Percentiles rank a stretch among this genome's conserved stretches.
Conservation (phyloP, 495 filamentous ascomycete species). For the Neurospora sp. region DNA sequence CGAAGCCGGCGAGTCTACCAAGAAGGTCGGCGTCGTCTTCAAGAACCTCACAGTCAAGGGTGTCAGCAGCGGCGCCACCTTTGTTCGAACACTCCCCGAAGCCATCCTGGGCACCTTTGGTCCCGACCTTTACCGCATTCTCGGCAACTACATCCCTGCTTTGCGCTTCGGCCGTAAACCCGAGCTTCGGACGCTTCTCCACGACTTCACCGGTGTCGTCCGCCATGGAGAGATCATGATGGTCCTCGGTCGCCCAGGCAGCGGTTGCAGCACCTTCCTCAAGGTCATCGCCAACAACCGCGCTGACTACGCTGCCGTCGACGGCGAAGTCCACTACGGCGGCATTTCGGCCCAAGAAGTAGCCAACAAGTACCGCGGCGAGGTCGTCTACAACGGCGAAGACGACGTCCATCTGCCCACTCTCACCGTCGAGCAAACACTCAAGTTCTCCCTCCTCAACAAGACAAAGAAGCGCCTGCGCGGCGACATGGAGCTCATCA, state of each 20-base stretch:
- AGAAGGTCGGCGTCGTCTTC: constrained; percentile 79
- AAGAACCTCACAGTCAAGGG: constrained; percentile 72
- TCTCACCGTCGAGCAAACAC: constrained; percentile 68
- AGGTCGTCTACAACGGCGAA: constrained; percentile 76
- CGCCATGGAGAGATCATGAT: constrained; percentile 74
- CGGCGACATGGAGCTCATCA: constrained; percentile 55
- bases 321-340: constrained; percentile 66
- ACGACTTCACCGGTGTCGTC: constrained; percentile 71
- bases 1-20: constrained; percentile 54
- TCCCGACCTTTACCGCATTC: constrained; percentile 64
- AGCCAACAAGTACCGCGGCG: constrained; percentile 59
- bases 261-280: constrained; percentile 73
- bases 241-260: constrained; percentile 69
- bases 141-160: constrained; percentile 54
- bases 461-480: constrained; percentile 69
- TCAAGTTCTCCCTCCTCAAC: constrained; percentile 74
- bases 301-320: constrained; percentile 51
- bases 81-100: constrained; percentile 65
- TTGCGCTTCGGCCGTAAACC: constrained; percentile 36
- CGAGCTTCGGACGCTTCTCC: constrained; percentile 50
- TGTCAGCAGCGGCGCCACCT: constrained; percentile 52
- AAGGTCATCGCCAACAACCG: constrained; percentile 68
- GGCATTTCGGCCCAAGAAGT: constrained; percentile 63
- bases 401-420: constrained; percentile 73
- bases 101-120: constrained; percentile 78